phyloP scores from a whole-genome alignment of 2,329 filamentous ascomycete species.

The Parastagonospora avenae region DNA sequence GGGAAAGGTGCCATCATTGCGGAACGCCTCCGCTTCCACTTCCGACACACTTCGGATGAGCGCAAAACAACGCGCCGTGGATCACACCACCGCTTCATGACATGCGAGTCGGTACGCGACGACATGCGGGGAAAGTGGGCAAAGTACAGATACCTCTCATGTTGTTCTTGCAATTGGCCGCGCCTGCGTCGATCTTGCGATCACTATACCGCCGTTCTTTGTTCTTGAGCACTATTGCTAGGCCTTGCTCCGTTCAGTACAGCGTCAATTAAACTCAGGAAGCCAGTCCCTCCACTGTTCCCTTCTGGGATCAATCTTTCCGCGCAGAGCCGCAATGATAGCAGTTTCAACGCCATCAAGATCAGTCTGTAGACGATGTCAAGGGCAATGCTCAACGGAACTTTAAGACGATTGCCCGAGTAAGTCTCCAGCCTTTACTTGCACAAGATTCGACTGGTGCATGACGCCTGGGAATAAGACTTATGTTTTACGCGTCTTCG shows the following conservation, averaged over 20 bases:
- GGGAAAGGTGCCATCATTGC: slow-evolving; percentile 13
- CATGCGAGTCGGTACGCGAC: slow-evolving; percentile 1
- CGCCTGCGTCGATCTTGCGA: background rate
- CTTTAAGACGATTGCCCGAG: background rate
- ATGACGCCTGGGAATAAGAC: slow-evolving; percentile 25
- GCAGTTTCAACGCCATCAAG: no score
- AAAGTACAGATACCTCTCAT: background rate
- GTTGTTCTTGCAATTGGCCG: slow-evolving; percentile 6
- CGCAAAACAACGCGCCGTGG: slow-evolving; percentile 20
- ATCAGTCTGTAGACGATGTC: no score
- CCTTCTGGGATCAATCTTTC: no score
- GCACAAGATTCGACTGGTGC: slow-evolving; percentile 2
- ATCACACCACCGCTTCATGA: slow-evolving; percentile 25
- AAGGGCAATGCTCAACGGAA: no score
- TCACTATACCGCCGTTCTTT: background rate
- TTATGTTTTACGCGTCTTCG: background rate
- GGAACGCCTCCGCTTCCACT: slow-evolving; percentile 21
- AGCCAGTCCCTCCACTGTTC: no score
- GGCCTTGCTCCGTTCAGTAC: no score
- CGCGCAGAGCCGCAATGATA: no score
- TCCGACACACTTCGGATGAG: slow-evolving; percentile 34
- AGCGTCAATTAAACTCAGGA: no score
- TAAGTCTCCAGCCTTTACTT: background rate
- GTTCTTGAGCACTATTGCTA: background rate
- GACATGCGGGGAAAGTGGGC: slow-evolving; percentile 17